Base-by-base conservation (phyloP, 495 filamentous ascomycete species). In the Aspergillus ostianus region DNA sequence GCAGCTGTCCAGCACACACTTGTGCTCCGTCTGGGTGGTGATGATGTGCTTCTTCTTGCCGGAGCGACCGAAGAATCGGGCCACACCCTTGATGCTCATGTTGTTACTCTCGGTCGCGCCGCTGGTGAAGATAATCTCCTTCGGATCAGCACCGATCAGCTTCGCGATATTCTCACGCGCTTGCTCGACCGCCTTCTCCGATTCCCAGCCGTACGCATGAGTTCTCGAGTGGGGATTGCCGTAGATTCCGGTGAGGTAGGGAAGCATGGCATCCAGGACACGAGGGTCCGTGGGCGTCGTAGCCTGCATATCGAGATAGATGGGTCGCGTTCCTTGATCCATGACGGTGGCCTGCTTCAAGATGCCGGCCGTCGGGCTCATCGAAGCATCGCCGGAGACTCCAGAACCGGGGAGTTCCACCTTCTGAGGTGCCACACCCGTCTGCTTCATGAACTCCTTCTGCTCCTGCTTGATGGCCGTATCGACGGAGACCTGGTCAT, bases 21-120 rank as follows among this genome's bases (percentile, higher is more conserved):
- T 98, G 81, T 98, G 94, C 73, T 98, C 94, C 0, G 95, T 98
- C 79, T 98, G 95, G 47, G 84, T 89, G 26, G 94, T 98, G 73
- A 98, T 90, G 67, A 98, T 91, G 73, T 98, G 94, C 77, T 91
- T 97, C 86, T 97, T 98, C 84, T 96, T 97, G 56, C 91, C 92
- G 1, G 86, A 88, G 53, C 90, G 82, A 55, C 90, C 90, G 73
- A 97, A 97, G 76, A 98, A 98, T 26, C 93, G 80, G 10, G 94
- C 93, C 23, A 98, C 94, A 56, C 94, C 94, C 76, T 98, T 98
- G 80, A 98, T 89, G 70, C 90, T 95, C 94, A 98, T 98, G 67
- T 98, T 98, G 78, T 98, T 98, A 70, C 92, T 96, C 80, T 98
- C 94, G 0, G 94, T 98, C 19, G 94, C 94, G 57, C 94, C 94